phyloP scores from a whole-genome alignment of 176 grass and related monocot species.

The Saccharum spontaneum region DNA sequence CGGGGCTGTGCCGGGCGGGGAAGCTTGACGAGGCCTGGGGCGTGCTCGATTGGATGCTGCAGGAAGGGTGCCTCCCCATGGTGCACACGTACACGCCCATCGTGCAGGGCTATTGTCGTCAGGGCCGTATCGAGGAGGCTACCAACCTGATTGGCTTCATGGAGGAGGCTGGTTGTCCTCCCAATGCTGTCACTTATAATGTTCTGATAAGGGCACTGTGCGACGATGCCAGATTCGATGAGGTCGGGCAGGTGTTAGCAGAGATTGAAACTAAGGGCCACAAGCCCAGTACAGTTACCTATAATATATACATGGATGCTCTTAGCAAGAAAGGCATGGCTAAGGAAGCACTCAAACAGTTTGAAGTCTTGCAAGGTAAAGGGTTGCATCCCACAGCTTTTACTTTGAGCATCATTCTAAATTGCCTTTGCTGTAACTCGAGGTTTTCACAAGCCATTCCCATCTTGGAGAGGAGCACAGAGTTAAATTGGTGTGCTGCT shows the following conservation, averaged over 20 bases:
- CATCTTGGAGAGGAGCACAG: slow-evolving; percentile 50
- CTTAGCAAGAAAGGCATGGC: slow-evolving; percentile 60
- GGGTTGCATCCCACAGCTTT: slow-evolving; percentile 56
- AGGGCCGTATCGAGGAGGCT: slow-evolving; percentile 69
- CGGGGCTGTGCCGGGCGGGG: slow-evolving; percentile 57
- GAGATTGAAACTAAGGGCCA: slow-evolving; percentile 54
- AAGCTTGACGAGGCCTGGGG: slow-evolving; percentile 59
- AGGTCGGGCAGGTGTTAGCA: slow-evolving; percentile 48
- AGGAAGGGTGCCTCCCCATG: slow-evolving; percentile 48
- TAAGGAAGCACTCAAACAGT: slow-evolving; percentile 51
- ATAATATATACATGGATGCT: slow-evolving; percentile 83
- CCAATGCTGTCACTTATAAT: slow-evolving; percentile 73
- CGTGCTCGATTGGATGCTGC: slow-evolving; percentile 69
- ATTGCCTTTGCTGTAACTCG: slow-evolving; percentile 59
- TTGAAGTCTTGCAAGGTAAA: slow-evolving; percentile 60
- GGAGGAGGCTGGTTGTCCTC: slow-evolving; percentile 53
- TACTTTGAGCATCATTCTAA: slow-evolving; percentile 74
- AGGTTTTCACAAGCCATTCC: slow-evolving; percentile 55
- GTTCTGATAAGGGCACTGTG: slow-evolving; percentile 71
- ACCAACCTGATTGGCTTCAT: slow-evolving; percentile 61
- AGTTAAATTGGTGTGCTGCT: slow-evolving; percentile 42
- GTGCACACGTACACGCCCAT: slow-evolving; percentile 77
- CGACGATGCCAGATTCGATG: slow-evolving; percentile 46
- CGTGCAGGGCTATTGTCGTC: slow-evolving; percentile 60
- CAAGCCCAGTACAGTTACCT: slow-evolving; percentile 60